Evolutionary conservation across 2,329 filamentous ascomycete species (phyloP).

Genomic region (Fusarium cyanostomum): DNA sequence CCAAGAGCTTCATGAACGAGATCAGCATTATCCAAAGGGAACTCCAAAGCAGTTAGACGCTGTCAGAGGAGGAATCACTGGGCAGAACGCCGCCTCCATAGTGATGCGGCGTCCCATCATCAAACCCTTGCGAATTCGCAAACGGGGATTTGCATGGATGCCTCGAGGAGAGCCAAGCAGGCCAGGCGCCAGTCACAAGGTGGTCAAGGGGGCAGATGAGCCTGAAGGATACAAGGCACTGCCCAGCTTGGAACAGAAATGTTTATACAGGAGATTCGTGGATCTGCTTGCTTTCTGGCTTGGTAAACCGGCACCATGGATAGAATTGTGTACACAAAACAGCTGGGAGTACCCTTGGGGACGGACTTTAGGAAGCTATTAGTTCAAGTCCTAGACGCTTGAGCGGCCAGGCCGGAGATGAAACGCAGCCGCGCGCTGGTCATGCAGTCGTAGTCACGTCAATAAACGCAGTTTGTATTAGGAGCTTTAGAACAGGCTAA

Average conservation of each 20-base stretch:
- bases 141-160: slow-evolving; percentile 20
- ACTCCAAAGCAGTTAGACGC: slow-evolving; percentile 52
- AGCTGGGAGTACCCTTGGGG: slow-evolving; percentile 21
- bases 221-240: slow-evolving; percentile 29
- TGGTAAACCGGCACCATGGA: slow-evolving; percentile 26
- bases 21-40: slow-evolving; percentile 61
- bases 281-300: slow-evolving; percentile 13
- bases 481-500: neutral
- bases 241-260: slow-evolving; percentile 32
- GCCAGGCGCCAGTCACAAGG: slow-evolving; percentile 12
- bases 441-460: slow-evolving; percentile 31
- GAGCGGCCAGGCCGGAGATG: slow-evolving; percentile 18
- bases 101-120: slow-evolving; percentile 17
- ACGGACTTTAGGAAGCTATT: slow-evolving; percentile 15
- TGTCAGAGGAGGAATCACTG: slow-evolving; percentile 11
- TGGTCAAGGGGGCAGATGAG: slow-evolving; percentile 13
- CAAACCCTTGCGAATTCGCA: slow-evolving; percentile 11
- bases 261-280: slow-evolving; percentile 25
- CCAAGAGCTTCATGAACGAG: slow-evolving; percentile 62
- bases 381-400: slow-evolving; percentile 10
- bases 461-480: slow-evolving; percentile 31
- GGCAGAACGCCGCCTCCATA: slow-evolving; percentile 15
- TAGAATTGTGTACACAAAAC: slow-evolving; percentile 37
- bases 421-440: slow-evolving; percentile 27
- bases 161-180: slow-evolving; percentile 11